A percentile compares a stretch with the other conserved stretches of the same genome.
Evolutionary conservation across 352 stramenopile genomes (phyloP).

Genomic region (Pythium phragmiticola): DNA sequence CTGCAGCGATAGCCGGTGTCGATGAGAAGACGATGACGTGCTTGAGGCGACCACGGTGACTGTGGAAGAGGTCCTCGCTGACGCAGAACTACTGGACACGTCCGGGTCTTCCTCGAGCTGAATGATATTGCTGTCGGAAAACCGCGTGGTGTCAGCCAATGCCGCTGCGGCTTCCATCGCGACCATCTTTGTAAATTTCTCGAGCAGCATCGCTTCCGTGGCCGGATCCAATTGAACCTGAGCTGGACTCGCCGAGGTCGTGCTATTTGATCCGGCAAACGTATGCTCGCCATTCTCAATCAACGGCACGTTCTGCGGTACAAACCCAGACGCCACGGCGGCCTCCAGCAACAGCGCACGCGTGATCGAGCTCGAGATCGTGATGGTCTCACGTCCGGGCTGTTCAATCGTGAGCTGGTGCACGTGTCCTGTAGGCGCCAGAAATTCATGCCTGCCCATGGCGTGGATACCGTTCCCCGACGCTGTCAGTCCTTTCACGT

Average conservation of each 20-base stretch:
- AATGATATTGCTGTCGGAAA: conserved; percentile 21
- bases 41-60: conserved; percentile 8
- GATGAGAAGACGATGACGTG: neutral
- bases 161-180: conserved; percentile 16
- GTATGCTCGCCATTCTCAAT: conserved; percentile 48
- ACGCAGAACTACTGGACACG: conserved; percentile 2
- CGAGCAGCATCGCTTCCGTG: conserved; percentile 56
- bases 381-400: conserved; percentile 66
- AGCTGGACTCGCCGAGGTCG: neutral
- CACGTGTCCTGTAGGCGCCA: conserved; percentile 52
- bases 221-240: conserved; percentile 34
- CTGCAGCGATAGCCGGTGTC: conserved; percentile 9
- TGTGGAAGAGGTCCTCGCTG: conserved; percentile 13
- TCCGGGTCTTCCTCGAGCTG: conserved; percentile 40
- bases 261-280: neutral
- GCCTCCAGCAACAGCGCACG: conserved; percentile 56
- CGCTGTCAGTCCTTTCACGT: conserved; percentile 67
- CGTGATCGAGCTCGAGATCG: conserved; percentile 74
- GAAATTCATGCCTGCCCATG: conserved; percentile 40
- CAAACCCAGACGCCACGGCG: conserved; percentile 22
- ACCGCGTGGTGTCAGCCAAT: conserved; percentile 9
- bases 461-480: conserved; percentile 56
- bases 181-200: conserved; percentile 60
- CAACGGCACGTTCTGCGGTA: conserved; percentile 31
- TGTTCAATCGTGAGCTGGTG: conserved; percentile 71